These are phyloP conservation scores for Westerdykella sp. DNA, from an alignment of 2,329 filamentous ascomycete species.

Conservation along the genomic window DNA sequence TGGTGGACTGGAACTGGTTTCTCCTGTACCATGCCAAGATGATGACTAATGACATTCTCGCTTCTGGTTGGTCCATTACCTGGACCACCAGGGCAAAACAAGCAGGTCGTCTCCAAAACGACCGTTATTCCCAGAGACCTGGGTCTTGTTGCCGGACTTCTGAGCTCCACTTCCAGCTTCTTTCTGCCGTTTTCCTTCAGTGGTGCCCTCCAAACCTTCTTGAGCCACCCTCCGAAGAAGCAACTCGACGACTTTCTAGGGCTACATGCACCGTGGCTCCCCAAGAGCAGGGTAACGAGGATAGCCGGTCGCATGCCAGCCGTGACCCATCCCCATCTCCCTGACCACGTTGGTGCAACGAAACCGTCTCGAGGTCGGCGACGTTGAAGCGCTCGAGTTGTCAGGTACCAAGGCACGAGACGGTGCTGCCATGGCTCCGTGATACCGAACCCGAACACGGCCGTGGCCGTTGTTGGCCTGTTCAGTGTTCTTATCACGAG, in stretches of 20 bases:
- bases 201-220: background rate
- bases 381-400: conserved; percentile 15
- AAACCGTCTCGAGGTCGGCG: conserved; percentile 17
- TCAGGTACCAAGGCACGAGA: conserved; percentile 9
- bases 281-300: conserved; percentile 25
- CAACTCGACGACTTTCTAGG: background rate
- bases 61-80: too few species aligned
- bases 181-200: conserved; percentile 7
- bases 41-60: too few species aligned
- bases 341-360: conserved; percentile 14
- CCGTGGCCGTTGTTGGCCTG: background rate
- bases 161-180: background rate
- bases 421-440: conserved; percentile 7
- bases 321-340: conserved; percentile 11
- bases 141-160: conserved; percentile 2
- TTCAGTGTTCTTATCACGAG: background rate
- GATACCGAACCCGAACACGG: background rate
- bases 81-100: too few species aligned
- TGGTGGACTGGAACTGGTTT: too few species aligned
- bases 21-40: too few species aligned
- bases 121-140: background rate
- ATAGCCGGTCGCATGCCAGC: conserved; percentile 16
- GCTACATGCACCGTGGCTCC: conserved; percentile 4
- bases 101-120: too few species aligned
- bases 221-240: conserved; percentile 9